phyloP scores from a whole-genome alignment of 1,139 yeast species.

The Kodamaea anthophila region DNA sequence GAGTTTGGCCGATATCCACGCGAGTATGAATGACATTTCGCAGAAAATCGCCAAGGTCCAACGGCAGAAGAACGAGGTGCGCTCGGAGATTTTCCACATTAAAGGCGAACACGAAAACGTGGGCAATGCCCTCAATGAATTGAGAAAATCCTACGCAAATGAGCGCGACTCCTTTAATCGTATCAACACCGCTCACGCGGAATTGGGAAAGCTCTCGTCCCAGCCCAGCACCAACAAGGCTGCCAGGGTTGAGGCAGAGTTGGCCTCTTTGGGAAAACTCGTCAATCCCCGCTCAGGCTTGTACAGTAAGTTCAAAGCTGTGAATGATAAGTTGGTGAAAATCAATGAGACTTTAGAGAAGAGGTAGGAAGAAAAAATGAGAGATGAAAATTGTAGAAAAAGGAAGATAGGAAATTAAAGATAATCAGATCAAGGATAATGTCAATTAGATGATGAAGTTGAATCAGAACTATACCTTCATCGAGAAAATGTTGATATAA shows the following conservation, averaged over 20 bases:
- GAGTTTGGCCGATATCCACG: constrained; percentile 31
- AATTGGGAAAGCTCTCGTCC: too few relatives aligned
- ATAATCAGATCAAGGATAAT: too few relatives aligned
- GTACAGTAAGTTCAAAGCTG: constrained; percentile 23
- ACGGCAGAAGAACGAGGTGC: constrained; percentile 31
- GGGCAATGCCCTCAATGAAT: constrained; percentile 33
- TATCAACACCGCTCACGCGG: constrained; percentile 14
- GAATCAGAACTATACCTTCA: too few relatives aligned
- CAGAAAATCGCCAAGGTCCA: constrained; percentile 33
- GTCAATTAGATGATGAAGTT: too few relatives aligned
- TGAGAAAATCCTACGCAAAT: constrained; percentile 26
- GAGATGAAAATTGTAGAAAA: background rate
- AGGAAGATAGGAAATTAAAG: too few relatives aligned
- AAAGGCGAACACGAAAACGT: constrained; percentile 33
- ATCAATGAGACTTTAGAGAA: constrained; percentile 14
- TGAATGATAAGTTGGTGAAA: constrained; percentile 27
- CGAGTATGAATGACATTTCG: constrained; percentile 36
- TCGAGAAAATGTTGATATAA: too few relatives aligned
- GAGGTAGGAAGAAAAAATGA: constrained; percentile 1
- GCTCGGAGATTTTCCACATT: constrained; percentile 35
- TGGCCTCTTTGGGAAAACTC: too few relatives aligned
- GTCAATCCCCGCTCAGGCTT: constrained; percentile 39
- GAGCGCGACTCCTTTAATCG: constrained; percentile 20
- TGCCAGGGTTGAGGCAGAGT: too few relatives aligned
- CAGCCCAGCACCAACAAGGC: too few relatives aligned